Evolutionary conservation across 306 rosid genomes (phyloP), one percentile per base, ranked within the genome.

Genomic region (Fragaria nilgerrensis): DNA sequence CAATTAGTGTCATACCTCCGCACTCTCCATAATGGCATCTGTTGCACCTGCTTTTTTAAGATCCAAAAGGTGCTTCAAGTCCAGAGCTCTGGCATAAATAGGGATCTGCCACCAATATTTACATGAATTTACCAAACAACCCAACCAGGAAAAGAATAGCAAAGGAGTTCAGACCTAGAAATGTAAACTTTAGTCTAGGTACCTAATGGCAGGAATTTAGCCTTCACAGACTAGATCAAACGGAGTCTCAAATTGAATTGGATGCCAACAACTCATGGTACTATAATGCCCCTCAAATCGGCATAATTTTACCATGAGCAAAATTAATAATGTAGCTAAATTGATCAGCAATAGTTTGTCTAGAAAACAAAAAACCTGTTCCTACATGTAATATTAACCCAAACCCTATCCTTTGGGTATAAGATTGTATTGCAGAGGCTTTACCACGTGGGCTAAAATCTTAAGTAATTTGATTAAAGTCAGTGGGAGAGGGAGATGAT

Each of bases 1-100:
- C 29, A 74, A 39, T 45, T 49, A 45, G 53, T 7, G 16, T 50
- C 25, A 44, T 82, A 96, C 98, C 97, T 96, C 99, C 8, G 99
- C 92, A 77, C 85, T 90, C 85, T 91, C 99, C 86, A 96, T 53
- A 86, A 91, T 88, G 74, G 96, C 97, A 77, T 92, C 99, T 2
- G 99, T 92, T 37, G 93, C 99, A 61, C 99, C 99, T 29, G 93
- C 90, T 75, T 87, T 91, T 85, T 96, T 96, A 74, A 96, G 81
- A 78, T 92, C 99, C 79, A 96, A 84, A 55, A 92, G 98, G 87
- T 96, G 97, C 79, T 70, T 78, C 72, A 96, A 88, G 83, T 96
- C 98, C 80, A 87, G 86, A 62, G 99, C 99, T 86, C 90, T 84
- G 55, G 97, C 98, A 63, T 96, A 96, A 77, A 96, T 92, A 64